Evolutionary conservation across 2,329 filamentous ascomycete species (phyloP), one percentile per base, ranked within the genome.

Genomic region (Fusarium sp.): DNA sequence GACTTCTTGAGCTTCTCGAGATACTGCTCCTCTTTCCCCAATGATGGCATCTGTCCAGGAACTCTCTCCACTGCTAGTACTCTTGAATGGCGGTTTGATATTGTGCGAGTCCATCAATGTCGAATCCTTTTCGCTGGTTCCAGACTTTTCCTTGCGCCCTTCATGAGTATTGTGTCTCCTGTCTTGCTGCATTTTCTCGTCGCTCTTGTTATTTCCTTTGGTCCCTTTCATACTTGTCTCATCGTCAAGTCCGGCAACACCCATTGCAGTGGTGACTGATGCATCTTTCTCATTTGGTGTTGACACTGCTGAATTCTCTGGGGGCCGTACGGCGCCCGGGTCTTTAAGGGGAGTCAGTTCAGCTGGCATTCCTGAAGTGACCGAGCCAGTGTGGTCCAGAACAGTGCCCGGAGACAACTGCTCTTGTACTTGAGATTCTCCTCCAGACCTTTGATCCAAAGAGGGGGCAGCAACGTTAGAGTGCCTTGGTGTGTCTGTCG

Each of bases 121-220:
- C 24, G 41, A 25, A 19, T 36, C 38, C 28, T 61, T 34, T n/a
- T 13, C 24, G 9, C 44, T 39, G 28, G 24, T 31, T 42, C 40
- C 25, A 22, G 32, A 19, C 48, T 53, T 44, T 29, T 22, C 26
- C 8, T 10, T 10, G 9, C 15, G 15, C 24, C 24, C 31, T 9
- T 34, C 44, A 24, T 19, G 25, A 35, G 13, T 22, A 9, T 13
- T 22, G n/a, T 15, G 28, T n/a, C 28, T 28, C 13, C 35, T 42
- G 24, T 32, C 43, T 41, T 48, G 34, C 13, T 24, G 12, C 10
- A 13, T 58, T 24, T 44, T 51, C 32, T 29, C 58, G 15, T 58
- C 53, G 10, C 61, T 43, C 5, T 58, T 76, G 60, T 76, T 75
- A 45, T 77, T 75, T 50, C 77, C 76, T 59, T 74, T 75, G 58